A percentile compares a stretch with the other conserved stretches of the same genome.
Evolutionary conservation across 2,329 filamentous ascomycete species (phyloP).

Genomic region (Neofusicoccum umdonicola): DNA sequence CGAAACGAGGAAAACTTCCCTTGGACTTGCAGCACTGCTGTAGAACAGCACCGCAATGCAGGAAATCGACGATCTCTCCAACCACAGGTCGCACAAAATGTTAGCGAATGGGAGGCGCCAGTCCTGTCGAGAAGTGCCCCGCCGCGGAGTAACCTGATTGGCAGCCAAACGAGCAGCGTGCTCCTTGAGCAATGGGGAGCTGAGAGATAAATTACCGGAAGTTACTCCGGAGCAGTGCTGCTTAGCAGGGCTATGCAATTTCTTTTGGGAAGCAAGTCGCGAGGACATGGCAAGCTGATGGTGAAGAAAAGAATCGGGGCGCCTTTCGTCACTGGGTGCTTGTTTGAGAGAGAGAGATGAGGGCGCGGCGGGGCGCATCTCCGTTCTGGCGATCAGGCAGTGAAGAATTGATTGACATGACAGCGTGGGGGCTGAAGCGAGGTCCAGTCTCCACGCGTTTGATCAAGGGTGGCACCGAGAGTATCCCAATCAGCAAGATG

Average conservation of each 20-base stretch:
- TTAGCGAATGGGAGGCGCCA: neutral
- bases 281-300: neutral
- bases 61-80: constrained; percentile 8
- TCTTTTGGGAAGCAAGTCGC: neutral
- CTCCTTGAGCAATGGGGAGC: no score
- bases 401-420: neutral
- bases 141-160: neutral
- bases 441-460: no score
- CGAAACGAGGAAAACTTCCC: constrained; percentile 3
- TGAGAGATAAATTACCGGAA: no score
- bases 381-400: neutral
- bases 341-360: no score
- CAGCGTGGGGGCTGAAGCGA: no score
- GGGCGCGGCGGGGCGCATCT: no score
- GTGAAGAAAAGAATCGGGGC: neutral
- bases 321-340: neutral
- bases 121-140: neutral
- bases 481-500: no score
- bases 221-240: neutral
- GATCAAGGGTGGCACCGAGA: no score
- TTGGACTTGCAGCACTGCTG: neutral
- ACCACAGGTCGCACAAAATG: neutral
- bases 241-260: neutral
- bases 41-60: neutral
- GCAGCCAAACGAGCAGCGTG: neutral